Conservation (phyloP, 352 stramenopile genomes). For the Phytopythium cucurbitacearum region DNA sequence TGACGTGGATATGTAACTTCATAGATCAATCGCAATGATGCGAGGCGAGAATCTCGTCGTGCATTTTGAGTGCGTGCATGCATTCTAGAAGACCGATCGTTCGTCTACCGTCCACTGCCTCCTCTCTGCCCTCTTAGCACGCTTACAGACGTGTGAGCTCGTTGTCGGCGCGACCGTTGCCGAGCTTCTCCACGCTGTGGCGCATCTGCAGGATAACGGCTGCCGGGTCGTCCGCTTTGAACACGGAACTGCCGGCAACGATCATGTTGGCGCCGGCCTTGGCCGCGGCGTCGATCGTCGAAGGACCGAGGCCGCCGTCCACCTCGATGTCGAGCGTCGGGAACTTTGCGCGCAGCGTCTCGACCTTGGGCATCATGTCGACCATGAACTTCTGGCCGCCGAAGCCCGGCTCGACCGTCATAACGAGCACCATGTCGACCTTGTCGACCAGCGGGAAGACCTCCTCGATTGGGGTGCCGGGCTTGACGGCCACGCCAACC, state of each 20-base stretch:
- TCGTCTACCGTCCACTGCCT: no score
- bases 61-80: conserved; percentile 3
- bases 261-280: conserved; percentile 97
- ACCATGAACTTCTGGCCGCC: conserved; percentile 96
- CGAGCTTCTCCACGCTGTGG: conserved; percentile 74
- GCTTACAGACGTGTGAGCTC: conserved; percentile 51
- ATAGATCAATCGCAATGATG: no score
- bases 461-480: conserved; percentile 87
- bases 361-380: conserved; percentile 95
- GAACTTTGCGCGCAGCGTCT: conserved; percentile 85
- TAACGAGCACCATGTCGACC: conserved; percentile 96
- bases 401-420: conserved; percentile 98
- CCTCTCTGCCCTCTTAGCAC: not conserved
- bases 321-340: conserved; percentile 97
- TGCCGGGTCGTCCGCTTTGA: conserved; percentile 71
- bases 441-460: conserved; percentile 83
- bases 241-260: conserved; percentile 94
- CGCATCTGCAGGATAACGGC: conserved; percentile 77
- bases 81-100: conserved; percentile 1
- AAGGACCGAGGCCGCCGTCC: conserved; percentile 92
- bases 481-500: conserved; percentile 94
- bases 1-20: conserved; percentile 52
- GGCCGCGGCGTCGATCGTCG: conserved; percentile 92
- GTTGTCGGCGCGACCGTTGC: conserved; percentile 69
- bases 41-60: no score